phyloP scores from a whole-genome alignment of 768 basidiomycete genomes.

The Tubosaeta brunneosetosa region DNA sequence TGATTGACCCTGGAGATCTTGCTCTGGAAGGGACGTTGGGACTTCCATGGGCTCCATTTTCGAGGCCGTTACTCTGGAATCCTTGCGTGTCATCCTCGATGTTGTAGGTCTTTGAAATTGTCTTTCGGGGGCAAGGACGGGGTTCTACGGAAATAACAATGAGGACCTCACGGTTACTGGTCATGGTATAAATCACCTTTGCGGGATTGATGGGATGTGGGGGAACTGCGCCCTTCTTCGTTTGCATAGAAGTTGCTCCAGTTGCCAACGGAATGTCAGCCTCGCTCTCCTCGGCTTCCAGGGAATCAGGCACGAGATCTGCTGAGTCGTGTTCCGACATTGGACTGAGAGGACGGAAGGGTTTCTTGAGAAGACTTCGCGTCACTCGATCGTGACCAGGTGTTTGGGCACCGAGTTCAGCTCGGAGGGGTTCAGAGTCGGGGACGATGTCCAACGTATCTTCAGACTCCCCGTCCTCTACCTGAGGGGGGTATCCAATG shows the following conservation, averaged over 20 bases:
- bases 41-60: constrained; percentile 35
- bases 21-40: constrained; percentile 59
- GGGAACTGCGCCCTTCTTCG: constrained; percentile 2
- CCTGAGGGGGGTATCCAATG: neutral
- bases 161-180: neutral
- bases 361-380: constrained; percentile 13
- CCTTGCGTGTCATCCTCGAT: constrained; percentile 9
- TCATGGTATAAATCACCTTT: constrained; percentile 14
- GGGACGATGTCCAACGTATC: constrained; percentile 51
- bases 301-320: constrained; percentile 28
- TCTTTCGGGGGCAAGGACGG: constrained; percentile 1
- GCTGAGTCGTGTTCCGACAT: constrained; percentile 18
- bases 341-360: constrained; percentile 21
- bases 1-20: constrained; percentile 34
- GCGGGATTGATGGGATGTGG: neutral
- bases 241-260: constrained; percentile 20
- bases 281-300: constrained; percentile 30
- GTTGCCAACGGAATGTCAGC: constrained; percentile 42
- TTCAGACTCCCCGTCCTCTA: constrained; percentile 17
- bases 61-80: constrained; percentile 5
- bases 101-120: constrained; percentile 8
- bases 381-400: constrained; percentile 3
- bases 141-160: constrained; percentile 2
- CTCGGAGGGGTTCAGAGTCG: constrained; percentile 55
- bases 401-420: constrained; percentile 17